These are phyloP conservation scores for Zasmidium citrigriseum DNA, from an alignment of 2,329 filamentous ascomycete species.

Conservation along the genomic window DNA sequence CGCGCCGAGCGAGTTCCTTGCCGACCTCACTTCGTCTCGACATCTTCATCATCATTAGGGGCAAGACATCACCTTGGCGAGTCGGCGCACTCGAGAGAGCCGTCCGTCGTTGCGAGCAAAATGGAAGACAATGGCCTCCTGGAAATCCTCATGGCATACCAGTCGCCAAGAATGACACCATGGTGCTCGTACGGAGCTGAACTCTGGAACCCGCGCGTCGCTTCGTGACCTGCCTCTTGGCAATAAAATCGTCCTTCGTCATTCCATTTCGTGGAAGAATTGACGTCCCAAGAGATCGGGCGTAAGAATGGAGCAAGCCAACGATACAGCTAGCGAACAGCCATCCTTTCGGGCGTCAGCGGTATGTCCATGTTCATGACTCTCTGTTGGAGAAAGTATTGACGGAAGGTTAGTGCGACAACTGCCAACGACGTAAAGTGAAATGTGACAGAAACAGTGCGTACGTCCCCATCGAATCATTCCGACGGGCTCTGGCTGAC, in stretches of 20 bases:
- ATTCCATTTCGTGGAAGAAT: background rate
- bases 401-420: background rate
- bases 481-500: background rate
- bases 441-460: background rate
- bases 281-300: background rate
- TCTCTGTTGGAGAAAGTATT: background rate
- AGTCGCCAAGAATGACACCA: too few species aligned
- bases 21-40: too few species aligned
- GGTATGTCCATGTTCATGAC: background rate
- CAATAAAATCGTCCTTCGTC: background rate
- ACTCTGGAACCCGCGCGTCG: too few species aligned
- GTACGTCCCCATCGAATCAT: background rate
- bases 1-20: too few species aligned
- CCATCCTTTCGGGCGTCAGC: background rate
- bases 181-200: too few species aligned
- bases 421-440: background rate
- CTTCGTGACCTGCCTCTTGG: too few species aligned
- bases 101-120: too few species aligned
- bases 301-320: background rate
- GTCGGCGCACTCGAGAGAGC: too few species aligned
- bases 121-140: too few species aligned
- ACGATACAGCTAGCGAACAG: background rate
- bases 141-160: too few species aligned
- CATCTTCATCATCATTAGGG: too few species aligned
- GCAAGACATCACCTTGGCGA: too few species aligned